Percentiles rank a stretch among this genome's conserved stretches.
Evolutionary conservation across 371 early-diverging fungal species (phyloP).

Genomic region (Catenaria anguillulae): DNA sequence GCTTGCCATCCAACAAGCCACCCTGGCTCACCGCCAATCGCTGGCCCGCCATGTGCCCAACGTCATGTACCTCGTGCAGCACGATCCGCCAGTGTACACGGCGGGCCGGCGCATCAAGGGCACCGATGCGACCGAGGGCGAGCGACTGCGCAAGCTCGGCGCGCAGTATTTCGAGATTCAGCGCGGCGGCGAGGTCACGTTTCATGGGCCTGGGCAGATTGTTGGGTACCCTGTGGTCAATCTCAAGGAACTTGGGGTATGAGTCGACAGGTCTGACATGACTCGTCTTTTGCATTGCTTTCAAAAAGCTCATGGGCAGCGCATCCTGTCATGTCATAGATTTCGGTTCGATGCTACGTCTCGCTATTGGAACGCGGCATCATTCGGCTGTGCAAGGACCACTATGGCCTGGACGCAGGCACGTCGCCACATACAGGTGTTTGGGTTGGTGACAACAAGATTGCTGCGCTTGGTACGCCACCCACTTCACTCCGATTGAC

Average conservation of each 20-base stretch:
- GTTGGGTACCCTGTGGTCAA: constrained; percentile 88
- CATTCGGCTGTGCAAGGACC: constrained; percentile 46
- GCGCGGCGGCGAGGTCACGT: constrained; percentile 90
- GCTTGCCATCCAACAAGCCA: background rate
- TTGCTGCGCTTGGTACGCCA: constrained; percentile 28
- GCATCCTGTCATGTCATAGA: too few species aligned
- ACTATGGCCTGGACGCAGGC: constrained; percentile 44
- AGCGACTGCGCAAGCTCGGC: constrained; percentile 38
- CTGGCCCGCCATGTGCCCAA: constrained; percentile 14
- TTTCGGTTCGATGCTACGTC: constrained; percentile 66
- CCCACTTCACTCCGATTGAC: too few species aligned
- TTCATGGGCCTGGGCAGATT: constrained; percentile 94
- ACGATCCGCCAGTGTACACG: constrained; percentile 78
- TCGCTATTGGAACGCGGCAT: constrained; percentile 55
- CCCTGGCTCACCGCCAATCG: background rate
- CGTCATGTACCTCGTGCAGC: constrained; percentile 65
- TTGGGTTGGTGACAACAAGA: constrained; percentile 53
- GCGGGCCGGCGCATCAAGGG: constrained; percentile 72
- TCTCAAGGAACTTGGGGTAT: constrained; percentile 30
- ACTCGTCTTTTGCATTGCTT: constrained; percentile 1
- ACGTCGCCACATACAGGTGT: constrained; percentile 69
- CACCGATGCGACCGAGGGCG: constrained; percentile 33
- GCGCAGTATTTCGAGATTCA: constrained; percentile 66
- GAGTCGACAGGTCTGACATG: background rate
- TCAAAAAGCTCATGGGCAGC: too few species aligned